These are phyloP conservation scores for Aspergillaceae sp. DNA, from an alignment of 2,329 filamentous ascomycete species.

Conservation along the genomic window DNA sequence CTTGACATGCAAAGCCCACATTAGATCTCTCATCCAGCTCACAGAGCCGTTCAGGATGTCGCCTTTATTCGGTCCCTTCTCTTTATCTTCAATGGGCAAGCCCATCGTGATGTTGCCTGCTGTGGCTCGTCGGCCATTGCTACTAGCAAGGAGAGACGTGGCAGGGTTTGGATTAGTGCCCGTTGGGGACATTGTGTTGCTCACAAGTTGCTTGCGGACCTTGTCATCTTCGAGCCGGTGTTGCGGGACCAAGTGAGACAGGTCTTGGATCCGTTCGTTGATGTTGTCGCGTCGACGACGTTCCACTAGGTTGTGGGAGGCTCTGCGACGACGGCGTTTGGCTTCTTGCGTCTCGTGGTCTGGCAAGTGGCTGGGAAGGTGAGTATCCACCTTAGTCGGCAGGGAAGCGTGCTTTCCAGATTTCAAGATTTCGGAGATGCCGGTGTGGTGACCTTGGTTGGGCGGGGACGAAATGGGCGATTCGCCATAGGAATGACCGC, in stretches of 20 bases:
- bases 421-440: slow-evolving; percentile 82
- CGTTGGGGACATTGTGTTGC: slow-evolving; percentile 79
- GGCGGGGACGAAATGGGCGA: slow-evolving; percentile 79
- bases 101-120: slow-evolving; percentile 84
- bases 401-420: slow-evolving; percentile 76
- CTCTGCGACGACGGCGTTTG: slow-evolving; percentile 80
- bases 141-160: slow-evolving; percentile 79
- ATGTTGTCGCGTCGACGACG: slow-evolving; percentile 93
- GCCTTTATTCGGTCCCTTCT: slow-evolving; percentile 97
- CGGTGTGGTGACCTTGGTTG: slow-evolving; percentile 49
- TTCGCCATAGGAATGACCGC: slow-evolving; percentile 75
- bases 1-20: slow-evolving; percentile 92
- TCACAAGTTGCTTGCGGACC: slow-evolving; percentile 87
- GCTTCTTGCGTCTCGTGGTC: slow-evolving; percentile 77
- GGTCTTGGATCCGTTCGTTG: slow-evolving; percentile 94
- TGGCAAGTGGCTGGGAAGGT: slow-evolving; percentile 31
- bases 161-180: slow-evolving; percentile 51
- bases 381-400: slow-evolving; percentile 68
- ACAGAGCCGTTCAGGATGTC: slow-evolving; percentile 96
- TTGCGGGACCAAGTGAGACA: slow-evolving; percentile 83
- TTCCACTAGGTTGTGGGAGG: slow-evolving; percentile 95
- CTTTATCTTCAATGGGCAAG: slow-evolving; percentile 89
- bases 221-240: slow-evolving; percentile 96
- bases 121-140: slow-evolving; percentile 70
- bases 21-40: slow-evolving; percentile 92